phyloP scores from a whole-genome alignment of 2,329 filamentous ascomycete genomes.

The Sclerotinia spermophila region DNA sequence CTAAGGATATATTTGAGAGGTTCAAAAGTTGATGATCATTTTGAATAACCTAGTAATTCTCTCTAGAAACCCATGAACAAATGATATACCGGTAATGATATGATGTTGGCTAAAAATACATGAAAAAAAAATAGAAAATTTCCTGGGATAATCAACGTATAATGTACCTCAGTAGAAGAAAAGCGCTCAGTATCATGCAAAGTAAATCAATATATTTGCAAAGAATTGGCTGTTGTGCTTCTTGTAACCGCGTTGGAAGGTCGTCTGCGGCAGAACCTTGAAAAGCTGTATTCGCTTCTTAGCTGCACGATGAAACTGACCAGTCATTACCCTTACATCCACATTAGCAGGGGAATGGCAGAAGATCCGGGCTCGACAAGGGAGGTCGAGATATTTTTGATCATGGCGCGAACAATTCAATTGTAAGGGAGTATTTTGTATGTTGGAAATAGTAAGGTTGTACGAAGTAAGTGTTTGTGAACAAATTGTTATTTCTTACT shows the following conservation, averaged over 20 bases:
- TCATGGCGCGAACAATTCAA: neutral
- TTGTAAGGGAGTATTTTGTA: neutral
- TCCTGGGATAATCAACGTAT: neutral
- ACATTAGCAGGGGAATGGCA: neutral
- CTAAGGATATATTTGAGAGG: neutral
- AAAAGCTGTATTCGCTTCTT: neutral
- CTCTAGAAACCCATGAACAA: neutral
- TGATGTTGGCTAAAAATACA: neutral
- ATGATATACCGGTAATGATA: neutral
- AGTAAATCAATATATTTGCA: neutral
- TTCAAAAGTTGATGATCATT: neutral
- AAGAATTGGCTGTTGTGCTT: conserved; percentile 8
- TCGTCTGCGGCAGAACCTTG: neutral
- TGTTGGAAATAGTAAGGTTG: neutral
- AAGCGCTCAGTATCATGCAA: neutral
- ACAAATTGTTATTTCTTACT: too few relatives aligned
- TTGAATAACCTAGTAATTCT: neutral
- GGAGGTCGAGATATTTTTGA: neutral
- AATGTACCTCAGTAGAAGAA: neutral
- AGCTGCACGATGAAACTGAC: conserved; percentile 1
- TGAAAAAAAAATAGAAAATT: neutral
- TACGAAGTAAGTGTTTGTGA: too few relatives aligned
- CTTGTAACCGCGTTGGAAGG: conserved; percentile 7
- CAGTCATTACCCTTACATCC: neutral
- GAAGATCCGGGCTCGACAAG: neutral